Conservation (phyloP, 2,329 filamentous ascomycete species). For the Fusarium sp. region DNA sequence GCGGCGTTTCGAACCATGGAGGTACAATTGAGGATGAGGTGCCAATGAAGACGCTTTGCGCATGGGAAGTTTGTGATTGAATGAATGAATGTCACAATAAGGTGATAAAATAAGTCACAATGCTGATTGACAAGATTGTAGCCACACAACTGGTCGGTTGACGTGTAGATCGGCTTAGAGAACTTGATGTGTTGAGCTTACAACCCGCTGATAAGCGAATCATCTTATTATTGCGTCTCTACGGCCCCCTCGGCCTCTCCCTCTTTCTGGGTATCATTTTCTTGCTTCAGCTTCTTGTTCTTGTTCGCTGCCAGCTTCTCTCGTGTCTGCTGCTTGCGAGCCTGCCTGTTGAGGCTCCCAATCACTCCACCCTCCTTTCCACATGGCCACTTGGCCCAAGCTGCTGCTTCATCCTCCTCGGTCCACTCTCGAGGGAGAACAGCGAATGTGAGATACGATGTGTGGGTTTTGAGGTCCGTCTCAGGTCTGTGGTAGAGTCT, state of each 20-base stretch:
- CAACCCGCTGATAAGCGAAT: conserved; percentile 9
- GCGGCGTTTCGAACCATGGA: conserved; percentile 14
- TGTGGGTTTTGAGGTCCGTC: conserved; percentile 92
- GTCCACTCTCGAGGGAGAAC: conserved; percentile 88
- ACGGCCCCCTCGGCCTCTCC: conserved; percentile 27
- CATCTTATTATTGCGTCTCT: conserved; percentile 35
- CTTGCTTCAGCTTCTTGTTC: conserved; percentile 55
- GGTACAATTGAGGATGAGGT: conserved; percentile 1
- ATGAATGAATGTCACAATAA: conserved; percentile 10
- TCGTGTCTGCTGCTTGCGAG: conserved; percentile 68
- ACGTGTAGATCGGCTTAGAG: conserved; percentile 1
- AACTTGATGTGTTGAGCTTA: conserved; percentile 10
- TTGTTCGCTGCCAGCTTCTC: conserved; percentile 63
- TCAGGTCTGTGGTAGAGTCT: conserved; percentile 84
- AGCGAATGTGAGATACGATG: conserved; percentile 96
- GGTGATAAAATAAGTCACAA: conserved; percentile 10
- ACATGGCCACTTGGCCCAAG: conserved; percentile 73
- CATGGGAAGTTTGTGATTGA: conserved; percentile 14
- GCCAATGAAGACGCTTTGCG: background rate
- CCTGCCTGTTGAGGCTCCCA: conserved; percentile 65
- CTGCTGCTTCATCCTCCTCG: conserved; percentile 80
- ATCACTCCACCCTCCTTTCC: conserved; percentile 65
- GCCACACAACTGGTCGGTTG: conserved; percentile 1
- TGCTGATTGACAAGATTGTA: background rate
- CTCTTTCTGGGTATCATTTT: conserved; percentile 42